Evolutionary conservation across 176 grass and related monocot genomes (phyloP).

Genomic region (Carex cristatella): DNA sequence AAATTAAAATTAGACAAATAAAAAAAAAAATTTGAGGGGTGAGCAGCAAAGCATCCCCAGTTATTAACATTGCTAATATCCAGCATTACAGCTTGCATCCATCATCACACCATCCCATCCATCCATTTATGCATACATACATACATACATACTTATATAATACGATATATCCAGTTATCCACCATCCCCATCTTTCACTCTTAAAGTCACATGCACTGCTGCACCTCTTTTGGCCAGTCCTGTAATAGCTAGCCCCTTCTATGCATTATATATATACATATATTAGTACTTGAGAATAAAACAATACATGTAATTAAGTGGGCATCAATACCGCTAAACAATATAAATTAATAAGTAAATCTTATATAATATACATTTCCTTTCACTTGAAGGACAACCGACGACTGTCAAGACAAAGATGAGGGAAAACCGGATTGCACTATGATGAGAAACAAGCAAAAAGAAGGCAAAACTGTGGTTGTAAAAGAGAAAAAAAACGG

Average conservation of each 20-base stretch:
- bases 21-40: not conserved
- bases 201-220: slow-evolving; percentile 7
- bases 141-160: too few relatives aligned
- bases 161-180: not conserved
- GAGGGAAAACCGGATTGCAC: not conserved
- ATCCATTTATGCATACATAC: not conserved
- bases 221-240: not conserved
- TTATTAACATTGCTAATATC: slow-evolving; percentile 14
- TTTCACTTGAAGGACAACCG: not conserved
- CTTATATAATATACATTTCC: not conserved
- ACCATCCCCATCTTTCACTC: slow-evolving; percentile 19
- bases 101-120: slow-evolving; percentile 11
- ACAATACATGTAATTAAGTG: not conserved
- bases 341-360: not conserved
- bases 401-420: not conserved
- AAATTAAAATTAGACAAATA: not conserved
- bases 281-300: not conserved
- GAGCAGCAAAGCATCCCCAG: slow-evolving; percentile 12
- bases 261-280: not conserved
- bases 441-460: not conserved
- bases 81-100: slow-evolving; percentile 16
- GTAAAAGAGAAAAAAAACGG: slow-evolving; percentile 24
- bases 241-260: slow-evolving; percentile 12
- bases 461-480: not conserved
- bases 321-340: not conserved